phyloP scores from a whole-genome alignment of 2,329 filamentous ascomycete genomes.

The Apiospora kogelbergensis region DNA sequence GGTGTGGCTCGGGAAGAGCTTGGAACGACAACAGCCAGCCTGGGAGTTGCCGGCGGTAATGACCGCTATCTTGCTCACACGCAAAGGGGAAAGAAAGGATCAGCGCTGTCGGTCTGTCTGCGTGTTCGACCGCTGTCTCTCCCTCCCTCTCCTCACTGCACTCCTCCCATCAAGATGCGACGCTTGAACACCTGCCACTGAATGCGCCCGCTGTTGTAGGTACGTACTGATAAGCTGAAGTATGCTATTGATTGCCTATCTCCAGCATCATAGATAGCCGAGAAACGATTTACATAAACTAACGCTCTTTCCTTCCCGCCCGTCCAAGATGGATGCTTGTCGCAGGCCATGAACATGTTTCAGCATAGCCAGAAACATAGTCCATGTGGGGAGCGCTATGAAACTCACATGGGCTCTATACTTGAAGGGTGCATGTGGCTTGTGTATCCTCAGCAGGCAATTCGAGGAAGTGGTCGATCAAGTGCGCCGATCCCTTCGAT shows the following conservation, averaged over 20 bases:
- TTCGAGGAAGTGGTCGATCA: neutral
- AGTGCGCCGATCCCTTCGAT: neutral
- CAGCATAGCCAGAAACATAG: slow-evolving; percentile 4
- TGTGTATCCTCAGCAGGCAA: neutral
- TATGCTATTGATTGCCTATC: neutral
- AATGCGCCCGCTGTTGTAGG: neutral
- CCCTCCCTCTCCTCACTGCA: neutral
- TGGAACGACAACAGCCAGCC: neutral
- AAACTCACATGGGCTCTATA: neutral
- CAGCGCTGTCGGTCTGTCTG: neutral
- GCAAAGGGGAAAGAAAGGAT: neutral
- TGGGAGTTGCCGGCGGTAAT: neutral
- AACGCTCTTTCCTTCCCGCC: neutral
- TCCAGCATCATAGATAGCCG: neutral
- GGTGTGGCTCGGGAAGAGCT: neutral
- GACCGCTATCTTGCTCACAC: neutral
- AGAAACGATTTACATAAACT: neutral
- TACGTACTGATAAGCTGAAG: neutral
- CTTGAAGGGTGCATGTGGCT: neutral
- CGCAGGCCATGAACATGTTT: neutral
- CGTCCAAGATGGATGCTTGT: neutral
- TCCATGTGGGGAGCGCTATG: slow-evolving; percentile 3
- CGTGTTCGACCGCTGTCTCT: neutral
- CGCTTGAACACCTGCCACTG: neutral
- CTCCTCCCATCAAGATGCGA: neutral